Evolutionary conservation across 768 basidiomycete species (phyloP), one percentile per base, ranked within the genome.

Genomic region (Mycena amicta): DNA sequence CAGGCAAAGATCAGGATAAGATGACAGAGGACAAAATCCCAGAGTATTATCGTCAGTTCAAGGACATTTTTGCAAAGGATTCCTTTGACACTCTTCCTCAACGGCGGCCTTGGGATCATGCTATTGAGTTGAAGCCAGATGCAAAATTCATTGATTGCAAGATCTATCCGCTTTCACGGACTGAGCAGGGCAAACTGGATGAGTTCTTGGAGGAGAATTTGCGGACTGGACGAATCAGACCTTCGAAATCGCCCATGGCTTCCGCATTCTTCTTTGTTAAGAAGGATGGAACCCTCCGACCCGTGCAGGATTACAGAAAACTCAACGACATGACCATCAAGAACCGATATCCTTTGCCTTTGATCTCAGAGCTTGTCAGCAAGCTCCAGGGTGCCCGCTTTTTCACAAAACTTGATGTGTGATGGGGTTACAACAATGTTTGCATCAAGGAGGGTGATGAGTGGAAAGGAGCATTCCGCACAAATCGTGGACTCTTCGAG

Each of bases 391-490:
- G 57, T 3, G 65, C 71, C 0, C 59, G 57, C 8, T 50, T 68
- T 26, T 79, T 74, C 60, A 70, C 72, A 1, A 73, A 72, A 43
- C 55, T 82, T 12, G 78, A 83, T 61, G 67, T 82, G 3, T 57
- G 67, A 5, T 68, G 70, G 43, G 76, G 73, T 0, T 82, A 72
- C 61, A 75, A 81, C 61, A 75, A 77, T 13, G 63, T 82, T n/a
- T 63, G 75, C 1, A 74, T 82, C n/a, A 71, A 70, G 13, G 68
- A 74, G 41, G 79, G 77, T 3, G 71, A 81, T 55, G 67, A 80
- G 60, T 75, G 72, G 73, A 82, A 82, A 61, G 77, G 74, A 0
- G 74, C 76, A 0, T 82, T 83, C 65, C 56, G 33, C 8, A 37
- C 33, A 37, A 37, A 37, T 18, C 33, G 33, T 18, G 33, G 33